phyloP scores from a whole-genome alignment of 2,329 filamentous ascomycete genomes.

The Colletotrichum musae region DNA sequence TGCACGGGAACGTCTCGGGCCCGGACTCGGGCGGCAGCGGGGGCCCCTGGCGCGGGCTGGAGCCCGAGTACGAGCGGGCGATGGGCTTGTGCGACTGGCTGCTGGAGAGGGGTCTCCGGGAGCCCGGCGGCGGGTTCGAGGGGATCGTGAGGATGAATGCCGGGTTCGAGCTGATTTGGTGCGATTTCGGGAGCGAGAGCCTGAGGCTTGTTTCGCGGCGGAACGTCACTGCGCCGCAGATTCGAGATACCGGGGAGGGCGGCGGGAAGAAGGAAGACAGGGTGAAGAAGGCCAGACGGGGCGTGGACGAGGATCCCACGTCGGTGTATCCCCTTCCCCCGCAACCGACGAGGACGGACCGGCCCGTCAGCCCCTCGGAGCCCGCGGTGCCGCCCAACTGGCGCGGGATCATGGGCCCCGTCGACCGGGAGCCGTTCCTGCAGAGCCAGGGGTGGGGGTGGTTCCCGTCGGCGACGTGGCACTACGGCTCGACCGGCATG shows the following conservation, averaged over 20 bases:
- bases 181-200: conserved; percentile 61
- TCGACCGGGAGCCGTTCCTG: conserved; percentile 56
- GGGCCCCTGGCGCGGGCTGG: conserved; percentile 51
- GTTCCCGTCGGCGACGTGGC: conserved; percentile 59
- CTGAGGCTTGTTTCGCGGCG: conserved; percentile 58
- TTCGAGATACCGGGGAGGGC: conserved; percentile 41
- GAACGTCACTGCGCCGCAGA: conserved; percentile 62
- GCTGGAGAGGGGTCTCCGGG: conserved; percentile 55
- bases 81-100: conserved; percentile 63
- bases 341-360: conserved; percentile 52
- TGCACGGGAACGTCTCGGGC: conserved; percentile 62
- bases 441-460: conserved; percentile 58
- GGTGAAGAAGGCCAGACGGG: neutral
- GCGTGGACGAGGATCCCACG: conserved; percentile 37
- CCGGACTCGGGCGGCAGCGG: conserved; percentile 42
- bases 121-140: conserved; percentile 61
- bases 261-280: neutral
- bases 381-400: conserved; percentile 56
- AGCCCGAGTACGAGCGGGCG: conserved; percentile 63
- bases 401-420: conserved; percentile 43
- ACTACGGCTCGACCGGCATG: conserved; percentile 57
- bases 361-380: conserved; percentile 51
- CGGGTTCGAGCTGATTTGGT: conserved; percentile 68
- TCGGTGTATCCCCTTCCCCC: conserved; percentile 55
- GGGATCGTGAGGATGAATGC: conserved; percentile 66